Percentiles rank a stretch among this genome's conserved stretches.
Evolutionary conservation across 768 basidiomycete species (phyloP).

Genomic region (Russula sp.): DNA sequence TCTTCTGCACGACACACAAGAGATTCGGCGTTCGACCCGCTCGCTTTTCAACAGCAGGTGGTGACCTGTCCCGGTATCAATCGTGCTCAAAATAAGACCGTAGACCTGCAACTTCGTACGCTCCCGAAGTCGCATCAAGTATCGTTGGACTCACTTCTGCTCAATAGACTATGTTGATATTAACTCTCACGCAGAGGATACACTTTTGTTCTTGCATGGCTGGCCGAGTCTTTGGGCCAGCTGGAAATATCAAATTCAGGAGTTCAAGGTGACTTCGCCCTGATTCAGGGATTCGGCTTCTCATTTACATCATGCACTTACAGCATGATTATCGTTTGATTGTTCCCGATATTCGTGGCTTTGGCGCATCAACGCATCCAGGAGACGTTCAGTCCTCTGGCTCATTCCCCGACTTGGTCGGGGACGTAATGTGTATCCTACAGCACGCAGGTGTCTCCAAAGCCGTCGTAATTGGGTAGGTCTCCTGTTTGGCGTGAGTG

Average conservation of each 20-base stretch:
- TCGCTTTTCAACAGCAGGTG: constrained; percentile 1
- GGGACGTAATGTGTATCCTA: constrained; percentile 59
- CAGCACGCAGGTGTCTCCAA: constrained; percentile 42
- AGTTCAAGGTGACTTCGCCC: constrained; percentile 44
- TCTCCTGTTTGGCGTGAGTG: background rate
- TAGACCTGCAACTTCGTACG: constrained; percentile 20
- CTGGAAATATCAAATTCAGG: constrained; percentile 66
- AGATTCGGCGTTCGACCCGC: background rate
- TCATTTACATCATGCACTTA: background rate
- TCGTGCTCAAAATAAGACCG: constrained; percentile 11
- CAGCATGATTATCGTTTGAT: constrained; percentile 58
- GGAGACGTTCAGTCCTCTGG: constrained; percentile 55
- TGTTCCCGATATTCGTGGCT: constrained; percentile 61
- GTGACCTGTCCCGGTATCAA: constrained; percentile 18
- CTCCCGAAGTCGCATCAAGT: background rate
- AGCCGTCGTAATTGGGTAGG: constrained; percentile 59
- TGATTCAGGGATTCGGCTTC: background rate
- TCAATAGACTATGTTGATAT: constrained; percentile 47
- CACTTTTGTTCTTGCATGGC: constrained; percentile 67
- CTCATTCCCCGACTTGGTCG: constrained; percentile 52
- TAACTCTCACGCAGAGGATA: constrained; percentile 45
- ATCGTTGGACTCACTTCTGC: background rate
- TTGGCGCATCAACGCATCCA: constrained; percentile 61
- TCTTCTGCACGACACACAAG: background rate
- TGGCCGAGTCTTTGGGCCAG: constrained; percentile 76